phyloP scores from a whole-genome alignment of 345 rosid species.

The Populus tremula region DNA sequence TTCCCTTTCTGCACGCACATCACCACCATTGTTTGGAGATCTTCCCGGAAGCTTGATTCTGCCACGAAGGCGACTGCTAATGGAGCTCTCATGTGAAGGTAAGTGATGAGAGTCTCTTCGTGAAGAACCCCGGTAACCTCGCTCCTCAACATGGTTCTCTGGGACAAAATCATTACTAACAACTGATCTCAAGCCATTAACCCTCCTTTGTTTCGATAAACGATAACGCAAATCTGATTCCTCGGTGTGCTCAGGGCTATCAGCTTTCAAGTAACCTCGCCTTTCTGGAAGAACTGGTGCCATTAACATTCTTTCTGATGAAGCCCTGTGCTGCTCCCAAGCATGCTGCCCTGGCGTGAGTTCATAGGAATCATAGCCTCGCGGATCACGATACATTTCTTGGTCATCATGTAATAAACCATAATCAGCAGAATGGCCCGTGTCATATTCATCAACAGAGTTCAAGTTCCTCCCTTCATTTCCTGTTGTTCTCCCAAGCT shows the following conservation, averaged over 20 bases:
- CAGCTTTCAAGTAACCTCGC: conserved; percentile 43
- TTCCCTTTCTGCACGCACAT: conserved; percentile 44
- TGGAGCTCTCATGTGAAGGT: conserved; percentile 42
- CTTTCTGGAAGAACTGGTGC: conserved; percentile 49
- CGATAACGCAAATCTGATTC: conserved; percentile 69
- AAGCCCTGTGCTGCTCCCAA: conserved; percentile 54
- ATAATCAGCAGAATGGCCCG: conserved; percentile 43
- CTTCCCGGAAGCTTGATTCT: conserved; percentile 75
- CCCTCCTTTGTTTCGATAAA: conserved; percentile 65
- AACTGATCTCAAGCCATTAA: conserved; percentile 61
- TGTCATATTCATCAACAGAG: conserved; percentile 55
- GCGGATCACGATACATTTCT: conserved; percentile 44
- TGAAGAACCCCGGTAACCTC: conserved; percentile 41
- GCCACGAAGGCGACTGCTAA: conserved; percentile 67
- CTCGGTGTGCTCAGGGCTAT: conserved; percentile 44
- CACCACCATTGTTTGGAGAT: conserved; percentile 35
- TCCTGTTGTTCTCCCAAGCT: conserved; percentile 48
- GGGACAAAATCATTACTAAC: conserved; percentile 51
- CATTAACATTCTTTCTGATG: conserved; percentile 45
- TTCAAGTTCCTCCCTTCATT: conserved; percentile 54
- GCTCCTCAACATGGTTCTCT: conserved; percentile 42
- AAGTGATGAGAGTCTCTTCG: conserved; percentile 39
- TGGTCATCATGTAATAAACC: conserved; percentile 42
- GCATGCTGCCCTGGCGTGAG: conserved; percentile 49
- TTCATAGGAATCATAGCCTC: conserved; percentile 49